Evolutionary conservation across 345 rosid species (phyloP).

Genomic region (Populus simonii): DNA sequence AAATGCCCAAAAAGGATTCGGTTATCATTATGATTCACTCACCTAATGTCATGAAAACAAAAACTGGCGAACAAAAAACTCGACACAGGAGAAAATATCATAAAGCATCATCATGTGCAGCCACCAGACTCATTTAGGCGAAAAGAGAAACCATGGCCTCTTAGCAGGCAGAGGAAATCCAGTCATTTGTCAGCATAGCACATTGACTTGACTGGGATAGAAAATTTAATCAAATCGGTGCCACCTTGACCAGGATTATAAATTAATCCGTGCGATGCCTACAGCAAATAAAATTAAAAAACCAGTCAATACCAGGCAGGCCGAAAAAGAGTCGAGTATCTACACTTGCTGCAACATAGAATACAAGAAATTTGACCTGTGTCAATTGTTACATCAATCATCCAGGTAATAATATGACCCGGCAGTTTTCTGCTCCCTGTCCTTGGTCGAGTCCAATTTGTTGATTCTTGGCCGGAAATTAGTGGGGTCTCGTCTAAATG

Average conservation of each 20-base stretch:
- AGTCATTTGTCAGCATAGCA: not conserved
- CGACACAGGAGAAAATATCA: not conserved
- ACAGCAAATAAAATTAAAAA: not conserved
- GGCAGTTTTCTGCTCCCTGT: slow-evolving; percentile 92
- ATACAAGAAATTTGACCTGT: not conserved
- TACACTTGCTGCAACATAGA: not conserved
- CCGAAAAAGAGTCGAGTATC: not conserved
- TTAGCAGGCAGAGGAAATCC: not conserved
- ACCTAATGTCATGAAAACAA: not conserved
- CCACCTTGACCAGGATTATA: not conserved
- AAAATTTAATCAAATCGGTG: not conserved
- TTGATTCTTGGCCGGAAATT: slow-evolving; percentile 94
- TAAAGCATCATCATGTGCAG: not conserved
- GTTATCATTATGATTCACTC: not conserved
- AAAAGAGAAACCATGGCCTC: not conserved
- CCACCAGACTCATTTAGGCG: slow-evolving; percentile 2
- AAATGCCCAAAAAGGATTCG: not conserved
- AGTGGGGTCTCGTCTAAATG: slow-evolving; percentile 92
- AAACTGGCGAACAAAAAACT: slow-evolving; percentile 9
- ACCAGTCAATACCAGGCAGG: not conserved
- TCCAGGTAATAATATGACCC: slow-evolving; percentile 94
- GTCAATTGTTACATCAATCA: slow-evolving; percentile 34
- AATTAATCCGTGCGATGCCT: not conserved
- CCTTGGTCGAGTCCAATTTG: slow-evolving; percentile 90
- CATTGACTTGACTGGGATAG: not conserved